Evolutionary conservation across 441 rosid genomes (phyloP), one percentile per base, ranked within the genome.

Genomic region (Gossypium schwendimanii): DNA sequence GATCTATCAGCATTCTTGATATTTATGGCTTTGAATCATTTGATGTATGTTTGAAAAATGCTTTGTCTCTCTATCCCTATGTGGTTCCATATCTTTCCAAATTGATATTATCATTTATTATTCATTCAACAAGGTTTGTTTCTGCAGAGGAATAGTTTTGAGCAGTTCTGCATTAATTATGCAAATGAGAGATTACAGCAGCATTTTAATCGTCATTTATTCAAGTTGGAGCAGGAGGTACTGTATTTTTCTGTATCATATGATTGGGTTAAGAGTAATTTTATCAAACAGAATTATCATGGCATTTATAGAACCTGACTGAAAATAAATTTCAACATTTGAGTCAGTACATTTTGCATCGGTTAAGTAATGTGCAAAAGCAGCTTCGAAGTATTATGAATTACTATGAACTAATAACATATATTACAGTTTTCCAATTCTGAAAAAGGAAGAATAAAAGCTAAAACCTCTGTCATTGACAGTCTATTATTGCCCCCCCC

Each of bases 201-300:
- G 79, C 99, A 95, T 80, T 95, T 95, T 75, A 95, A 93, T 75
- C 97, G 97, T 58, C 99, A 95, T 79, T 78, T 95, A 26, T 95
- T 95, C 90, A 95, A 93, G 88, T 84, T 95, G 71, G 98, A 95
- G 88, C 99, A 93, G 79, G 99, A 95, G 97, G 99, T 95, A 84
- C 70, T 47, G 21, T 77, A 49, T 57, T 54, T 74, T 24, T 62
- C 63, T 75, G 2, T 21, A 61, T 52, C 57, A 12, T 18, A 8
- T 62, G 70, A 70, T 44, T 39, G 24, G 26, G 44, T 52, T 50
- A 50, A 44, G n/a, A 47, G 24, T 70, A 33, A 33, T 33, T 33
- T 33, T 6, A 61, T 50, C 36, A 18, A 69, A 66, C 17, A 3
- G 36, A 63, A 68, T 65, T 21, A 10, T 65, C 68, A 57, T 58